A percentile compares a stretch with the other conserved stretches of the same genome.
Conservation (phyloP, 345 rosid species). For the Anastatica hierochuntica region DNA sequence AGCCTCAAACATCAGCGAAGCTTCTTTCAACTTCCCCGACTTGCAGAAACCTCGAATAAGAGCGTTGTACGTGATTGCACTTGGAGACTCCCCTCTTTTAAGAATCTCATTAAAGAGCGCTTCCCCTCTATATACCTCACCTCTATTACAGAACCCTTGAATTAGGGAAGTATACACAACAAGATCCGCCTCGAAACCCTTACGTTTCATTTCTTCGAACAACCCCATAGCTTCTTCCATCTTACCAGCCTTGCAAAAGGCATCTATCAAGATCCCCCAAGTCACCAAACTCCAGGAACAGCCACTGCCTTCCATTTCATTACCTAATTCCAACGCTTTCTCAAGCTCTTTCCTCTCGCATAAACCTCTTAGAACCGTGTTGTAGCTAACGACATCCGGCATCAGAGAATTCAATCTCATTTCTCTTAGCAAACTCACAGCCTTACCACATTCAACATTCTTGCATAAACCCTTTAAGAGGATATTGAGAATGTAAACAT, state of each 20-base stretch:
- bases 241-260: conserved; percentile 45
- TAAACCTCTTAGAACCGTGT: conserved; percentile 39
- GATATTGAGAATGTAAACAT: conserved; percentile 34
- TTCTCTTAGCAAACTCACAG: conserved; percentile 30
- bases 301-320: conserved; percentile 35
- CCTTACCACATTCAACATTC: conserved; percentile 25
- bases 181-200: conserved; percentile 39
- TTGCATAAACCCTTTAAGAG: conserved; percentile 49
- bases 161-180: conserved; percentile 29
- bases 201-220: conserved; percentile 33
- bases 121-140: conserved; percentile 29
- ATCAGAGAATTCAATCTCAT: conserved; percentile 29
- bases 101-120: conserved; percentile 43
- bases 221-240: conserved; percentile 39
- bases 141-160: conserved; percentile 27
- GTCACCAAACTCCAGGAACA: conserved; percentile 34
- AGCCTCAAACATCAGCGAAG: conserved; percentile 23
- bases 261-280: conserved; percentile 42
- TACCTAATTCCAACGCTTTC: conserved; percentile 30
- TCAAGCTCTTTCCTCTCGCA: conserved; percentile 36
- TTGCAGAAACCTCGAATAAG: conserved; percentile 40
- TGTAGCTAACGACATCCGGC: conserved; percentile 42
- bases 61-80: conserved; percentile 31
- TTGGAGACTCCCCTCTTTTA: conserved; percentile 33
- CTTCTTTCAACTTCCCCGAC: conserved; percentile 43